Evolutionary conservation across 192 early-diverging fungal species (phyloP).

Genomic region (Backusella tuberculispora): DNA sequence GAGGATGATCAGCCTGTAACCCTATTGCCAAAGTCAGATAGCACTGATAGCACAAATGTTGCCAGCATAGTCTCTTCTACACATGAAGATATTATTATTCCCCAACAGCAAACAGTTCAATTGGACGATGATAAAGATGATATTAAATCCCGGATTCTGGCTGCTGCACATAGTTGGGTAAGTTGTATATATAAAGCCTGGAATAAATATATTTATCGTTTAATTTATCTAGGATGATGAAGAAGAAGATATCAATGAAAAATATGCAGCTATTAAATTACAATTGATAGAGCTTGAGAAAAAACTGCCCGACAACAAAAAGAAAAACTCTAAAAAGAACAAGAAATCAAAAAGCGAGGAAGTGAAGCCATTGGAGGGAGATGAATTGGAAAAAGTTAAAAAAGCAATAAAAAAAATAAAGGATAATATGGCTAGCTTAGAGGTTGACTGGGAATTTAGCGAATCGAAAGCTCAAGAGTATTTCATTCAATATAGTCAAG

Average conservation of each 20-base stretch:
- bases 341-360: conserved; percentile 32
- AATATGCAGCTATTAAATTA: conserved; percentile 25
- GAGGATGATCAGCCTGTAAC: conserved; percentile 1
- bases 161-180: conserved; percentile 32
- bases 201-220: not conserved
- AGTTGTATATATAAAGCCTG: not conserved
- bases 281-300: conserved; percentile 28
- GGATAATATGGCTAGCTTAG: conserved; percentile 38
- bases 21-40: not conserved
- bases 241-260: conserved; percentile 19
- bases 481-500: conserved; percentile 37
- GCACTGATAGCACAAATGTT: not conserved
- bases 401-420: conserved; percentile 38
- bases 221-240: conserved; percentile 15
- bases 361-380: not conserved
- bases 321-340: conserved; percentile 20
- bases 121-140: not conserved
- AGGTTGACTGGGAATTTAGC: conserved; percentile 47
- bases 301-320: conserved; percentile 17
- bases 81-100: not conserved
- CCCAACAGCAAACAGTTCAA: not conserved
- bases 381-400: conserved; percentile 14
- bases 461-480: conserved; percentile 38
- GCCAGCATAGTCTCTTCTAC: not conserved
- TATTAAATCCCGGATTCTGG: conserved; percentile 34